These are phyloP conservation scores for Triadica sebifera DNA, from an alignment of 345 rosid genomes.

Conservation along the genomic window DNA sequence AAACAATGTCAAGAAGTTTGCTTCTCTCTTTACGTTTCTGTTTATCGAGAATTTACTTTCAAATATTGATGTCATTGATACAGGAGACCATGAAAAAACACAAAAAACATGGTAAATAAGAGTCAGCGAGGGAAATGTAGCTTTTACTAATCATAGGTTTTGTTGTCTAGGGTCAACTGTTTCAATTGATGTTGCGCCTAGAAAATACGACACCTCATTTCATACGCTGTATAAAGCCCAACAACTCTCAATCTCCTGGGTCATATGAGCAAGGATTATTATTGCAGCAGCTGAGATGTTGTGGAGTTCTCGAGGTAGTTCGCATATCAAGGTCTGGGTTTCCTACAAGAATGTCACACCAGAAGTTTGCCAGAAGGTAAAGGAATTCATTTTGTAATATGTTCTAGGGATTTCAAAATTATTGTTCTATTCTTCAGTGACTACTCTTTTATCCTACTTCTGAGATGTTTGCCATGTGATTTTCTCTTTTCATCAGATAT, in stretches of 20 bases:
- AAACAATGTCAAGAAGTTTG: not conserved
- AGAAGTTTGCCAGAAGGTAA: constrained; percentile 93
- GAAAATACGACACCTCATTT: constrained; percentile 96
- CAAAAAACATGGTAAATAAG: not conserved
- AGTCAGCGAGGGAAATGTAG: constrained; percentile 6
- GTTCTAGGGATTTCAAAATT: not conserved
- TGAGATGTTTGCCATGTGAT: constrained; percentile 4
- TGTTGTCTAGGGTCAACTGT: constrained; percentile 74
- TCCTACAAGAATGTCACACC: constrained; percentile 96
- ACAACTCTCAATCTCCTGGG: constrained; percentile 86
- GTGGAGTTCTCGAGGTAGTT: constrained; percentile 97
- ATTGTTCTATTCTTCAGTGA: not conserved
- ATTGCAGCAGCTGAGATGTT: constrained; percentile 92
- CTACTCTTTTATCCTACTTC: not conserved
- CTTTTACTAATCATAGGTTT: not conserved
- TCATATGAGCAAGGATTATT: constrained; percentile 85
- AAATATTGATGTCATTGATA: not conserved
- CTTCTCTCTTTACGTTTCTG: not conserved
- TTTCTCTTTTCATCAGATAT: constrained; percentile 52
- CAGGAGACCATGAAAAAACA: not conserved
- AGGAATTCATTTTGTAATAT: not conserved
- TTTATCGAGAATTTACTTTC: not conserved
- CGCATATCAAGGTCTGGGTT: constrained; percentile 96
- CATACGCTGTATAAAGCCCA: constrained; percentile 96
- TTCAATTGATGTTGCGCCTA: constrained; percentile 91